phyloP scores from a whole-genome alignment of 2,329 filamentous ascomycete genomes.

The Cladosporium sp. region DNA sequence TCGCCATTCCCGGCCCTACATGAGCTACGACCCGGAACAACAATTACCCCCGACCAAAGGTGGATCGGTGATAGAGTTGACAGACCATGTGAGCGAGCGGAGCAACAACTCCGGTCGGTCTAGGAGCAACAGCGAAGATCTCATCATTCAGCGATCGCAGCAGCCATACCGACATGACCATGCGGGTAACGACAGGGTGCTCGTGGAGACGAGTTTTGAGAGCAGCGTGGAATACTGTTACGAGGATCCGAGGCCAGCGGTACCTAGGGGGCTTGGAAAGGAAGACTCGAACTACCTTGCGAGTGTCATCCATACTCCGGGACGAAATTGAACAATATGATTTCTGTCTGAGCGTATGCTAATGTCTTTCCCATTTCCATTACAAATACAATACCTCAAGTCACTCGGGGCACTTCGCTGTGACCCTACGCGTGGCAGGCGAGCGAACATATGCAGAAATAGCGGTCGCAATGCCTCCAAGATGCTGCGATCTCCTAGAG shows the following conservation, averaged over 20 bases:
- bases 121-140: neutral
- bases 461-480: too few species aligned
- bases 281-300: neutral
- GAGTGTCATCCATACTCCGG: neutral
- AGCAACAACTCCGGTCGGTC: neutral
- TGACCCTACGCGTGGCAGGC: too few species aligned
- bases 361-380: neutral
- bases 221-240: slow-evolving; percentile 1
- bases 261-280: neutral
- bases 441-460: too few species aligned
- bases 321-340: neutral
- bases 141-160: neutral
- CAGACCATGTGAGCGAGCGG: neutral
- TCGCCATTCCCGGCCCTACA: neutral
- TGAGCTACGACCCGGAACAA: neutral
- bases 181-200: neutral
- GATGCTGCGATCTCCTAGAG: too few species aligned
- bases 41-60: neutral
- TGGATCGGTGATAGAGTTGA: neutral
- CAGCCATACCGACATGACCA: neutral
- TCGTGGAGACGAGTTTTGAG: neutral
- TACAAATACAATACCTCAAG: neutral
- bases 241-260: neutral
- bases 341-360: neutral
- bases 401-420: too few species aligned